Conservation (phyloP, 441 rosid genomes). For the Gossypium davidsonii region DNA sequence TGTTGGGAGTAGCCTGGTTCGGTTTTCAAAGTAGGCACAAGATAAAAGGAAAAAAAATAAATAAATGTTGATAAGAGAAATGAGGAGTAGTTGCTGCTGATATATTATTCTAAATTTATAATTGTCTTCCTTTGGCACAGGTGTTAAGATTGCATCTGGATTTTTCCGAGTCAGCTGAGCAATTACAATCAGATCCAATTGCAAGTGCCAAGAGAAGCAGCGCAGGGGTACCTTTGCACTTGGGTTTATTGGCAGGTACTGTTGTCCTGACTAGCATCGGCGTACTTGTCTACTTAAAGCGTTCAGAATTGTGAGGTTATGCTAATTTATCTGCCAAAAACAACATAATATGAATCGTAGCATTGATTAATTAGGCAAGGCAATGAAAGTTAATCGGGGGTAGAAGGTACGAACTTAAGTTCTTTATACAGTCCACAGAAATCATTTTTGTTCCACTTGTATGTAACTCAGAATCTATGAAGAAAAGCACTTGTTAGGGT, state of each 20-base stretch:
- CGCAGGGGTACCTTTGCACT: slow-evolving; percentile 29
- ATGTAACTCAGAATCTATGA: neutral
- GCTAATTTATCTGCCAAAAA: neutral
- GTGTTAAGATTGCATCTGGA: slow-evolving; percentile 75
- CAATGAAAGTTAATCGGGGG: neutral
- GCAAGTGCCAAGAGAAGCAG: slow-evolving; percentile 19
- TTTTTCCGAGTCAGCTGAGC: slow-evolving; percentile 34
- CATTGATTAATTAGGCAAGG: neutral
- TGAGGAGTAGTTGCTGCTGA: neutral
- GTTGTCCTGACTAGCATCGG: slow-evolving; percentile 58
- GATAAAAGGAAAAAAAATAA: neutral
- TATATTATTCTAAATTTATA: neutral
- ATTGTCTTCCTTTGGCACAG: slow-evolving; percentile 24
- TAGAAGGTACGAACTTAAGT: neutral
- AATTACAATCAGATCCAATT: slow-evolving; percentile 20
- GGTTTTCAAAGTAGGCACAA: neutral
- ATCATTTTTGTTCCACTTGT: neutral
- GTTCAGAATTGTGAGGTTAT: slow-evolving; percentile 34
- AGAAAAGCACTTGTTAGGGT: neutral
- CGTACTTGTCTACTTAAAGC: slow-evolving; percentile 55
- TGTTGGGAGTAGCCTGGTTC: neutral
- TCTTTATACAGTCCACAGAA: neutral
- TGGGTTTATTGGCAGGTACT: slow-evolving; percentile 50
- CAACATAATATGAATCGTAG: neutral
- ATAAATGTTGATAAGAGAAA: neutral